Conservation (phyloP, 805 yeast species). For the Priceomyces castillae region DNA sequence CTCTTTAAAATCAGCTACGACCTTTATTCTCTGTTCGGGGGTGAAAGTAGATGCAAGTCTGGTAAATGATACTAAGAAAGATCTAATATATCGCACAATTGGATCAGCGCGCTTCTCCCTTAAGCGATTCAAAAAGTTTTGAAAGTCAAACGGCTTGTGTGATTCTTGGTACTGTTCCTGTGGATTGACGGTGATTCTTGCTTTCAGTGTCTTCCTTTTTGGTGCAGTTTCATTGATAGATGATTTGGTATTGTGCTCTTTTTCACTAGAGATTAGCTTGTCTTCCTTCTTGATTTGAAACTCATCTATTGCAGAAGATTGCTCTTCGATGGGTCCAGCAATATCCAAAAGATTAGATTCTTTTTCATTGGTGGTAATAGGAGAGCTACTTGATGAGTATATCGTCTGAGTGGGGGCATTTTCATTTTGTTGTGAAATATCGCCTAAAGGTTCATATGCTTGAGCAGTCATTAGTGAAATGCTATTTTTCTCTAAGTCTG, state of each 20-base stretch:
- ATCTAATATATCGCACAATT: constrained; percentile 76
- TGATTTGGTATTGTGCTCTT: constrained; percentile 3
- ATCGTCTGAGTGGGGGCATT: too few species aligned
- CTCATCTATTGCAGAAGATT: constrained; percentile 15
- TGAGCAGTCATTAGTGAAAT: constrained; percentile 16
- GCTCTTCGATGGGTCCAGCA: constrained; percentile 10
- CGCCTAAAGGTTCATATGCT: constrained; percentile 19
- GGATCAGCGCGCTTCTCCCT: constrained; percentile 82
- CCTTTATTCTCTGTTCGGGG: constrained; percentile 71
- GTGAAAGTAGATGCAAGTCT: constrained; percentile 60
- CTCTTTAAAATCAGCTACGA: constrained; percentile 69
- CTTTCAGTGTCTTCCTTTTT: constrained; percentile 4
- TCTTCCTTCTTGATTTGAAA: constrained; percentile 16
- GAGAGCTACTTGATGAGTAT: too few species aligned
- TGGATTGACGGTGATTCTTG: constrained; percentile 19
- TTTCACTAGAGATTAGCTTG: constrained; percentile 5
- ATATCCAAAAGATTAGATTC: constrained; percentile 11
- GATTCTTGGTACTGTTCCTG: constrained; percentile 40
- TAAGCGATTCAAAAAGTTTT: constrained; percentile 67
- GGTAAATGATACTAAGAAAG: constrained; percentile 76
- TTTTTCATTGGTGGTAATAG: background rate
- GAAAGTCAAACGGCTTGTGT: constrained; percentile 73
- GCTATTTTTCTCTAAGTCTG: background rate
- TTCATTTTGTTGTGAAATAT: too few species aligned
- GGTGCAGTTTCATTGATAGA: background rate